Evolutionary conservation across 1,284 basidiomycete genomes (phyloP).

Genomic region (Puccinia brachypodii): DNA sequence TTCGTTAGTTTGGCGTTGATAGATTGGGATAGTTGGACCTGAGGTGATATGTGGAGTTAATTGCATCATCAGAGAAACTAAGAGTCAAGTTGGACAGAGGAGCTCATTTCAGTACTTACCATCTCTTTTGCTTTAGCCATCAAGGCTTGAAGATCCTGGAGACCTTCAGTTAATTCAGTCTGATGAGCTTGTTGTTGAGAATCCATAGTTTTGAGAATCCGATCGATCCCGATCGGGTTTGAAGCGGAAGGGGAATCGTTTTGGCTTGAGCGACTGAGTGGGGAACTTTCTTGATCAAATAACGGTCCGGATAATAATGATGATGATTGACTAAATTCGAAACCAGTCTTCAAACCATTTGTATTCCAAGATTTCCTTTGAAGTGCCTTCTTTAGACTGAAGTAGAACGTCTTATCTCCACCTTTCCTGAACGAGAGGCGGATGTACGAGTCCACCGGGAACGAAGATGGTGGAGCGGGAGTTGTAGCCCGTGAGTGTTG

Average conservation of each 20-base stretch:
- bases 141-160: slow-evolving; percentile 84
- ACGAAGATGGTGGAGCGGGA: slow-evolving; percentile 64
- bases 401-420: slow-evolving; percentile 82
- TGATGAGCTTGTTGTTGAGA: slow-evolving; percentile 9
- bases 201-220: slow-evolving; percentile 27
- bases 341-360: background rate
- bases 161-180: slow-evolving; percentile 62
- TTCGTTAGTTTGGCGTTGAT: slow-evolving; percentile 78
- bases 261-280: slow-evolving; percentile 4
- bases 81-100: background rate
- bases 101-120: slow-evolving; percentile 61
- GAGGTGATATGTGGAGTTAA: background rate
- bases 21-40: slow-evolving; percentile 73
- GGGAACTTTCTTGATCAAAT: slow-evolving; percentile 3
- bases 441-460: slow-evolving; percentile 58
- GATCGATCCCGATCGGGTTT: slow-evolving; percentile 37
- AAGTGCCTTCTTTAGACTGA: slow-evolving; percentile 72
- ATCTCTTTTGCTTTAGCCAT: slow-evolving; percentile 91
- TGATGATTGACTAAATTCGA: background rate
- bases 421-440: slow-evolving; percentile 83
- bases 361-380: slow-evolving; percentile 72
- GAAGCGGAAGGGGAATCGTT: slow-evolving; percentile 21
- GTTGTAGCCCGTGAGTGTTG: slow-evolving; percentile 62
- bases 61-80: background rate
- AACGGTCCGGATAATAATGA: too few species aligned